These are phyloP conservation scores for Cyberlindnera meyerae DNA, from an alignment of 805 yeast genomes.

Conservation along the genomic window DNA sequence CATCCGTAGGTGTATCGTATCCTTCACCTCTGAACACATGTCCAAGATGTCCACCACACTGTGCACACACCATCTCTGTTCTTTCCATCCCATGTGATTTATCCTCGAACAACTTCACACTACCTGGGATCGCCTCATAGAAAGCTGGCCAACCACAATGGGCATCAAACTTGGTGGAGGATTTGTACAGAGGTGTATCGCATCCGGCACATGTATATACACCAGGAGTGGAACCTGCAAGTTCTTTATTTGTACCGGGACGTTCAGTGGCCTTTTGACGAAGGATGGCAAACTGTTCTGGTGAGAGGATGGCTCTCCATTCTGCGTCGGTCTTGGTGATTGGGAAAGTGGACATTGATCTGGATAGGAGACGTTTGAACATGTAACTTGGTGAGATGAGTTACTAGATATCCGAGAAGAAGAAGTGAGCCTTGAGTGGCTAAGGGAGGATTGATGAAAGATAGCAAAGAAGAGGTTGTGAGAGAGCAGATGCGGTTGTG, in stretches of 20 bases:
- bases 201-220: constrained; percentile 86
- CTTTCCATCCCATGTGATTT: constrained; percentile 69
- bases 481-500: no score
- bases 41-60: constrained; percentile 93
- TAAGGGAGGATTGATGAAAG: no score
- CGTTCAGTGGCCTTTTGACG: constrained; percentile 54
- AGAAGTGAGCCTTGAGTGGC: no score
- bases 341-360: constrained; percentile 14
- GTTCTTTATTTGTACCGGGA: constrained; percentile 37
- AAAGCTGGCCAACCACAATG: constrained; percentile 99
- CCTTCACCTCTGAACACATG: constrained; percentile 96
- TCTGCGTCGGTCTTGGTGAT: constrained; percentile 41
- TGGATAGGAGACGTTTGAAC: constrained; percentile 1
- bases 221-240: constrained; percentile 47
- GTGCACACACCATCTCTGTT: constrained; percentile 82
- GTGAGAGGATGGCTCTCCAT: constrained; percentile 76
- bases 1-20: constrained; percentile 74
- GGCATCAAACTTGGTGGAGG: constrained; percentile 78
- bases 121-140: constrained; percentile 81
- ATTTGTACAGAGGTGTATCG: constrained; percentile 68
- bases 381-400: no score
- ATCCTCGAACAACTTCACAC: constrained; percentile 62
- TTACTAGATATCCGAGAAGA: no score
- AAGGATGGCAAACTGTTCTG: constrained; percentile 74
- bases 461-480: no score